Evolutionary conservation across 75 land plant genomes (phyloP), one percentile per base, ranked within the genome.

Genomic region (Adiantum capillusveneris): DNA sequence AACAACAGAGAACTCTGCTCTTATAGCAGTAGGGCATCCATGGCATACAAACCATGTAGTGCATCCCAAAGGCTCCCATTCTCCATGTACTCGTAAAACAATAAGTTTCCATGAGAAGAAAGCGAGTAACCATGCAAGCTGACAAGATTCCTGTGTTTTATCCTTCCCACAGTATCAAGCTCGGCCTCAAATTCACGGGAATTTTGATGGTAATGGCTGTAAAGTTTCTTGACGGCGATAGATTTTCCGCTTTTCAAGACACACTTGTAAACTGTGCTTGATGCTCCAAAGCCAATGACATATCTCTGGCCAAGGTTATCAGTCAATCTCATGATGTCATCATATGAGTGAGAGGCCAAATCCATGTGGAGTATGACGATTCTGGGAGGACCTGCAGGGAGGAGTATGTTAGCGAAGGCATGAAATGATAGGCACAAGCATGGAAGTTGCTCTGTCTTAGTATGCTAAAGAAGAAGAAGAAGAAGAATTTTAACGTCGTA

Each of bases 1-100:
- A n/a, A n/a, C n/a, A 41, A 41, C 43, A 41, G 14, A 41, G 43
- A 41, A n/a, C n/a, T n/a, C n/a, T n/a, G n/a, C n/a, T n/a, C n/a
- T n/a, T n/a, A n/a, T n/a, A n/a, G n/a, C n/a, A n/a, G n/a, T n/a
- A n/a, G n/a, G n/a, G 37, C 37, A 34, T 5, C 3, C 9, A 34
- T 9, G 37, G 37, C 3, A 9, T 34, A 34, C 37, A 34, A 26
- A 89, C 95, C 95, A 74, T 89, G 95, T 27, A 89, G 76, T 60
- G 81, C 78, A 71, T 90, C 96, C 84, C 84, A 90, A 6, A 84
- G 64, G 41, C 92, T 84, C 11, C 97, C 97, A 69, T 91, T 87
- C 34, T 70, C 80, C 97, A 91, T 83, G 78, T 84, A 87, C 34
- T 91, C 97, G 67, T 91, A 91, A 50, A 91, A 80, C 48, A 91